These are phyloP conservation scores for Aspergillus unguis DNA, from an alignment of 2,329 filamentous ascomycete genomes.

Conservation along the genomic window DNA sequence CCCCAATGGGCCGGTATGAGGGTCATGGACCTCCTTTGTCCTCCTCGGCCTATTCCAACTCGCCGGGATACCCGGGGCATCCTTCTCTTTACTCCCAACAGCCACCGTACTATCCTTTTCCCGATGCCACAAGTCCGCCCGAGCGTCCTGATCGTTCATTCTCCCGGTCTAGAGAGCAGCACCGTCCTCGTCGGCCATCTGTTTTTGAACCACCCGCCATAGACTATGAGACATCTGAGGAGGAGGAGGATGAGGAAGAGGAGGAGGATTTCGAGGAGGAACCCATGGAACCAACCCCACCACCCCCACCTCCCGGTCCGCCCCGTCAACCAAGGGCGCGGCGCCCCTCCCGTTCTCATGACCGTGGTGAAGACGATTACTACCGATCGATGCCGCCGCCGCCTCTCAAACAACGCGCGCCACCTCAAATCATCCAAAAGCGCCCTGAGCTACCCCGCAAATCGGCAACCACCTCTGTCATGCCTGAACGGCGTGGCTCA, in stretches of 20 bases:
- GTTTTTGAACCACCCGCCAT: constrained; percentile 34
- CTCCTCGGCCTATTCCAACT: constrained; percentile 35
- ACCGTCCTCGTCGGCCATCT: constrained; percentile 31
- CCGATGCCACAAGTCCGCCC: constrained; percentile 25
- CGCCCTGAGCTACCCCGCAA: constrained; percentile 33
- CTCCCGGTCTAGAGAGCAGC: constrained; percentile 34
- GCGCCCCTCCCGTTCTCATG: constrained; percentile 27
- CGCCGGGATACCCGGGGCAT: constrained; percentile 22
- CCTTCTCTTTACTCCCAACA: constrained; percentile 31
- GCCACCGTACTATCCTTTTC: constrained; percentile 27
- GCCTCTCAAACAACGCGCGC: constrained; percentile 27
- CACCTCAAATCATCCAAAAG: constrained; percentile 37
- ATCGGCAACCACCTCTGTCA: constrained; percentile 27
- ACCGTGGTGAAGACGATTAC: constrained; percentile 42
- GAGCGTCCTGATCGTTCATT: constrained; percentile 34
- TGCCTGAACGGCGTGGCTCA: constrained; percentile 30
- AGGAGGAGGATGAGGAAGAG: constrained; percentile 15
- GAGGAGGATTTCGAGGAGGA: constrained; percentile 27
- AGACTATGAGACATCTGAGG: constrained; percentile 30
- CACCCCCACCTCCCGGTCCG: constrained; percentile 18
- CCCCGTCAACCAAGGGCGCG: constrained; percentile 31
- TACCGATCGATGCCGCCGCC: constrained; percentile 43
- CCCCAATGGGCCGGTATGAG: constrained; percentile 30
- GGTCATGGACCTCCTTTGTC: constrained; percentile 36
- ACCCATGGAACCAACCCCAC: constrained; percentile 26